Evolutionary conservation across 306 rosid species (phyloP), one percentile per base, ranked within the genome.

Genomic region (Trichosanthes truncata): DNA sequence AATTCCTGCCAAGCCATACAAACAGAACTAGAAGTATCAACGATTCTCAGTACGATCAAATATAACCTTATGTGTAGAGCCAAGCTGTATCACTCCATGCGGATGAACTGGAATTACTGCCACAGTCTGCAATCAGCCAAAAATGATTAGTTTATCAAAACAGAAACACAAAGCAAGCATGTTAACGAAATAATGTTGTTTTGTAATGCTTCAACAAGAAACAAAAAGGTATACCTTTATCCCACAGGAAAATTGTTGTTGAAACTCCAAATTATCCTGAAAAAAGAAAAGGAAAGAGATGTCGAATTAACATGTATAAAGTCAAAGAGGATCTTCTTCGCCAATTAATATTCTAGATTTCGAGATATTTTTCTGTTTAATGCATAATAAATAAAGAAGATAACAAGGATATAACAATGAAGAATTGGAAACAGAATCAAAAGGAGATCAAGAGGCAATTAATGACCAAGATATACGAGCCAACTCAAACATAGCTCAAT

Each of bases 21-120:
- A 73, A 73, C 78, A 73, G 43, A 74, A 9, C 20, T 29, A n/a
- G 52, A 23, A 74, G 35, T 60, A 10, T 72, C 72, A 7, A 31
- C 26, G 25, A 31, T n/a, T 55, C 3, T 2, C 56, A 8, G 13
- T 80, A 18, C 35, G 80, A 72, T 79, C 25, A 23, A 10, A 15
- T 81, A 31, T 81, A 65, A 92, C 98, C 96, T 88, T 89, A 53
- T 88, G 69, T 59, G 81, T 90, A 71, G 97, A 92, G 86, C 98
- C 98, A 51, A 94, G 86, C 76, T 88, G 93, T 67, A 85, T 80
- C 53, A 92, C 94, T 81, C 98, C 98, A 12, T 76, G 60, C 23
- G 86, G 82, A 78, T 83, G 88, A 65, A 90, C 85, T 5, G 96
- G 89, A 65, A 94, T 78, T 35, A 81, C 86, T 12, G 83, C 93